Evolutionary conservation across 176 grass and related monocot genomes (phyloP), one percentile per base, ranked within the genome.

Genomic region (Rhynchospora tenuis): DNA sequence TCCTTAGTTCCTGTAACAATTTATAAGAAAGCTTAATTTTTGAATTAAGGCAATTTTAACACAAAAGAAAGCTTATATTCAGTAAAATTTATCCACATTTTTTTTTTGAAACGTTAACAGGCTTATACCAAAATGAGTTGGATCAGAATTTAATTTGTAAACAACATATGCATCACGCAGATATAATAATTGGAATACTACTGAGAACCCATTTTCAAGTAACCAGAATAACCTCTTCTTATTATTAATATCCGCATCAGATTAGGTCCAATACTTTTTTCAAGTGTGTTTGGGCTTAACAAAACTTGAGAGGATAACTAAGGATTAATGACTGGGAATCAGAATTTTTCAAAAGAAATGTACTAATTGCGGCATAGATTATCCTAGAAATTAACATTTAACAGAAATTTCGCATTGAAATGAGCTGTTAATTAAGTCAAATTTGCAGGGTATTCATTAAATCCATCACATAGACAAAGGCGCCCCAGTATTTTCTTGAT

Each of bases 1-100:
- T 47, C 19, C 92, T 89, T 65, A 82, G 7, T 54, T 82, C 80
- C 80, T 82, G 63, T 67, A 65, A 52, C 54, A 45, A 59, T 80
- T 38, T 62, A 57, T 23, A 54, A 64, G 16, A 7, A 82, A 65
- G 33, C 33, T 38, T 38, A 38, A 4, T 38, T 38, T 38, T 38
- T 38, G 33, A 38, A 38, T 38, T 38, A 38, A 38, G 33, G 5
- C 33, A 4, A 38, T 38, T 38, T 38, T 38, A 4, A 38, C 33
- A 38, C 33, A 38, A 38, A 33, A 38, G 33, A 38, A 38, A 38
- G 3, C 33, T 2, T 38, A 38, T 38, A 38, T 38, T 38, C 33
- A 38, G 33, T 38, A 2, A 38, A 38, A 38, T 38, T 38, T 38
- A 38, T 38, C 5, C 33, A 38, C 33, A 38, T 38, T 38, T 38